Evolutionary conservation across 1,139 yeast species (phyloP).

Genomic region (Zygoascus sp.): DNA sequence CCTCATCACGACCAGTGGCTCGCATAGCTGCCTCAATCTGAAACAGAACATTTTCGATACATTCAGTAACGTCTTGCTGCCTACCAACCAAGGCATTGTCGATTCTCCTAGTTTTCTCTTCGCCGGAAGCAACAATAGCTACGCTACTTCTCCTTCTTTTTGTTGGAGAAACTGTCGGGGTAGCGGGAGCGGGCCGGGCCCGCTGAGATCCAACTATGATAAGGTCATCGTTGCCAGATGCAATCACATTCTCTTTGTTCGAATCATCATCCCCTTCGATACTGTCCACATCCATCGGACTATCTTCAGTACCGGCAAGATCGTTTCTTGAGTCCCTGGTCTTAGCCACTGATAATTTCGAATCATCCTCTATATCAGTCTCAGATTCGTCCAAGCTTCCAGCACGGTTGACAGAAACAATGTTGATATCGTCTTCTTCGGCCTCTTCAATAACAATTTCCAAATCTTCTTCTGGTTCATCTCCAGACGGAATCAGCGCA

Average conservation of each 20-base stretch:
- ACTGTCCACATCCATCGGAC: slow-evolving; percentile 13
- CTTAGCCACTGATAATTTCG: background rate
- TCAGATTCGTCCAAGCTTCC: slow-evolving; percentile 4
- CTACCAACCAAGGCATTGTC: slow-evolving; percentile 52
- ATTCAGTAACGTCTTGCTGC: slow-evolving; percentile 96
- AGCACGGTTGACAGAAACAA: slow-evolving; percentile 2
- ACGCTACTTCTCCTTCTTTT: slow-evolving; percentile 11
- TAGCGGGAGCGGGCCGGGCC: slow-evolving; percentile 5
- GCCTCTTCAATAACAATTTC: slow-evolving; percentile 14
- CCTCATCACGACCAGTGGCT: slow-evolving; percentile 54
- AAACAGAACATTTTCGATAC: slow-evolving; percentile 90
- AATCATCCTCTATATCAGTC: slow-evolving; percentile 10
- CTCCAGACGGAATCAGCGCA: slow-evolving; percentile 53
- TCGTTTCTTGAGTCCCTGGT: background rate
- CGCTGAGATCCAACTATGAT: background rate
- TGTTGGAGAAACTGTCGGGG: slow-evolving; percentile 7
- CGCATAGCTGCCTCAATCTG: slow-evolving; percentile 87
- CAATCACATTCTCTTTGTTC: slow-evolving; percentile 9
- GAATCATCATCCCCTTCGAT: slow-evolving; percentile 16
- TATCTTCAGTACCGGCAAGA: background rate
- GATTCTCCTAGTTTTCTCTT: slow-evolving; percentile 22
- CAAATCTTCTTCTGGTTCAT: slow-evolving; percentile 18
- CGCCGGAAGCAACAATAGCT: slow-evolving; percentile 13
- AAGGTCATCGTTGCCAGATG: background rate
- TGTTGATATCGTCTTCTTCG: slow-evolving; percentile 12